phyloP scores from a whole-genome alignment of 257 asterid species.

The Solanum piurae region DNA sequence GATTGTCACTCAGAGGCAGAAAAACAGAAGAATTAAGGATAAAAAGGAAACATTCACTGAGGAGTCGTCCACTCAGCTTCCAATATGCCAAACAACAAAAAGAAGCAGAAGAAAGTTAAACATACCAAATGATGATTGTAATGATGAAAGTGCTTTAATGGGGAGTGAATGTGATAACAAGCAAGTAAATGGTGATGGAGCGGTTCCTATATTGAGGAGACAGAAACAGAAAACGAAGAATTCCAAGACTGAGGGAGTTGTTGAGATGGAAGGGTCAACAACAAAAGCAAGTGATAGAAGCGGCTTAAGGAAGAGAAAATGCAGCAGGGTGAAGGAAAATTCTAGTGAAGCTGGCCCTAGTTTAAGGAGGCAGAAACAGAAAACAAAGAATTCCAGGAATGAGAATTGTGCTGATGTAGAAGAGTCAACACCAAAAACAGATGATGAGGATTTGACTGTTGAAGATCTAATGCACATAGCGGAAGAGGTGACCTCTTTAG shows the following conservation, averaged over 20 bases:
- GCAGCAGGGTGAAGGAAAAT: neutral
- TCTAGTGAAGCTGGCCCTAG: neutral
- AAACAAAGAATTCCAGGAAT: neutral
- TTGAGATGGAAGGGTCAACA: neutral
- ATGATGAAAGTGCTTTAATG: neutral
- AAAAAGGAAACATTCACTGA: neutral
- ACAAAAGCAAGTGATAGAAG: neutral
- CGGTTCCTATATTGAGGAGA: neutral
- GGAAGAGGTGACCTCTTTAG: slow-evolving; percentile 20
- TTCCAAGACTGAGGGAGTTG: neutral
- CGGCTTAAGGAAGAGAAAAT: slow-evolving; percentile 1
- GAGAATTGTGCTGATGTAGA: slow-evolving; percentile 2
- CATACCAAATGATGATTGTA: slow-evolving; percentile 1
- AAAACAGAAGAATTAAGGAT: neutral
- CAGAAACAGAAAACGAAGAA: neutral
- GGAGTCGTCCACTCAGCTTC: neutral
- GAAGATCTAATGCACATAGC: slow-evolving; percentile 24
- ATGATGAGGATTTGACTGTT: slow-evolving; percentile 7
- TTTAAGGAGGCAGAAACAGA: neutral
- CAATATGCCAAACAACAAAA: neutral
- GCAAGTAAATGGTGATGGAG: neutral
- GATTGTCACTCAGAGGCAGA: neutral
- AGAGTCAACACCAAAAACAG: neutral
- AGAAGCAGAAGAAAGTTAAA: slow-evolving; percentile 2
- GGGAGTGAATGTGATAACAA: neutral